Percentiles rank a stretch among this genome's conserved stretches.
Conservation (phyloP, 306 rosid genomes). For the Castanea mollissima region DNA sequence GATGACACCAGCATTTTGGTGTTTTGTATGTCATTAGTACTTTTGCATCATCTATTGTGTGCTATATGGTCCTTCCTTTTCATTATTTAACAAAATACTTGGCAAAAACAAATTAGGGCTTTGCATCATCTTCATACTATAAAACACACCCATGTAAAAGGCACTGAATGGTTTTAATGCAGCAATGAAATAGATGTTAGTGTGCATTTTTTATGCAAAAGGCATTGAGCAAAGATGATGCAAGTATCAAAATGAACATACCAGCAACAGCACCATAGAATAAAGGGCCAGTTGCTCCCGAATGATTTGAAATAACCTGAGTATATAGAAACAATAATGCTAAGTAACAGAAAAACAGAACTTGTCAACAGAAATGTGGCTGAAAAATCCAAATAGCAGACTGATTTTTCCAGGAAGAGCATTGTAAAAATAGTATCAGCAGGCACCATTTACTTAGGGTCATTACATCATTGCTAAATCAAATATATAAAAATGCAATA, state of each 20-base stretch:
- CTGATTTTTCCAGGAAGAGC: neutral
- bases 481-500: neutral
- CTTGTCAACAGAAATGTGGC: neutral
- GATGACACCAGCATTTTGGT: no score
- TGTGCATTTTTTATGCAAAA: neutral
- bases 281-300: slow-evolving; percentile 61
- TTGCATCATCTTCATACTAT: neutral
- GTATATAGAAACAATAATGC: no score
- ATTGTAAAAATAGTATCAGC: neutral
- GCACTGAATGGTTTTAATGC: neutral
- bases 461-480: neutral
- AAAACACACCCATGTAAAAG: neutral
- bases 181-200: neutral
- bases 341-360: slow-evolving; percentile 4
- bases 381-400: slow-evolving; percentile 5
- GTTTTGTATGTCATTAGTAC: no score
- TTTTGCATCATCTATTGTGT: no score
- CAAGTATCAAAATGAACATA: slow-evolving; percentile 30
- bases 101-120: neutral
- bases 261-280: slow-evolving; percentile 37
- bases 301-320: slow-evolving; percentile 82
- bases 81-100: neutral
- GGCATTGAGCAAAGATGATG: neutral
- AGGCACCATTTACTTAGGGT: neutral
- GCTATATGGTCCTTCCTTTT: no score